Evolutionary conservation across 495 filamentous ascomycete genomes (phyloP).

Genomic region (Poronia punctata): DNA sequence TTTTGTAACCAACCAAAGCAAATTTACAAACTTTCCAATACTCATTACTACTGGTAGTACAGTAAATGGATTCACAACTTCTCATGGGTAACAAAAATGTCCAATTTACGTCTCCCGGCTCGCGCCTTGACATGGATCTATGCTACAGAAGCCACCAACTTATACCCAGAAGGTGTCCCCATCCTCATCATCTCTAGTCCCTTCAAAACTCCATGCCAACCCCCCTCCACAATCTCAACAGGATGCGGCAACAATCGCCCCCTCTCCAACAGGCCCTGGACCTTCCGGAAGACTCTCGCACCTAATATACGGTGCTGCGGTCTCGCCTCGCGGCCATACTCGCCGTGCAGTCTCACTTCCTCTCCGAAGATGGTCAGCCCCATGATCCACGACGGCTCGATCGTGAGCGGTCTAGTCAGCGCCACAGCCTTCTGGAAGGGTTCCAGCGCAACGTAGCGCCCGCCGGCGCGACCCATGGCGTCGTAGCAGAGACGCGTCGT

Average conservation of each 20-base stretch:
- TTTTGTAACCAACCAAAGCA: too few relatives aligned
- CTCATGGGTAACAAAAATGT: too few relatives aligned
- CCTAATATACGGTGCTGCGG: constrained; percentile 3
- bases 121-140: too few relatives aligned
- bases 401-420: constrained; percentile 8
- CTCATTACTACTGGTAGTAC: too few relatives aligned
- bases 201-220: constrained; percentile 19
- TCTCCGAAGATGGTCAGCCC: constrained; percentile 23
- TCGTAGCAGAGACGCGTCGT: constrained; percentile 34
- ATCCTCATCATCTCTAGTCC: constrained; percentile 19
- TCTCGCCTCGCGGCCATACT: constrained; percentile 19
- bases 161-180: constrained; percentile 1
- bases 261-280: constrained; percentile 21
- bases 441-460: constrained; percentile 34
- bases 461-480: constrained; percentile 36
- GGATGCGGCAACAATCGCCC: constrained; percentile 24
- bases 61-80: too few relatives aligned
- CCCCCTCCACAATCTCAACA: constrained; percentile 12
- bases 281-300: constrained; percentile 1
- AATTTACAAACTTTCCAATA: too few relatives aligned
- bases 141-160: too few relatives aligned
- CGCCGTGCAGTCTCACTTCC: constrained; percentile 15
- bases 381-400: constrained; percentile 28
- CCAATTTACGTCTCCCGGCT: too few relatives aligned
- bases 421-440: constrained; percentile 20